Base-by-base conservation (phyloP, 805 yeast genomes). In the Pichia phayaonensis region DNA sequence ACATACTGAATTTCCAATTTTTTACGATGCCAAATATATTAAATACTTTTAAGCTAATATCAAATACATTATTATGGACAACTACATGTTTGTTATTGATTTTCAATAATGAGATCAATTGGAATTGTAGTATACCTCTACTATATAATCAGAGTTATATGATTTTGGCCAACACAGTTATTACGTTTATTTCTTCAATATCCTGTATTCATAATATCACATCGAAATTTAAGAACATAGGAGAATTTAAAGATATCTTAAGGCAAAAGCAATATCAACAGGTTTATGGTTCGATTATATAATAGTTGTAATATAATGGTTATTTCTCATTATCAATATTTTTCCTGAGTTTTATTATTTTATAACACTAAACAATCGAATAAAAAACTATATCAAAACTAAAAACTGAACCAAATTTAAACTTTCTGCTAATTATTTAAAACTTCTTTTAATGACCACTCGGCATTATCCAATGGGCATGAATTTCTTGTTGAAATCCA, bases 401-500 rank as follows among this genome's bases (percentile, higher is more conserved):
- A 31, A 31, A 31, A 31, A 26, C n/a, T 10, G 18, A 36, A n/a
- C 22, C 22, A 36, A 36, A 36, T 36, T 16, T 36, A 8, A 36
- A n/a, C 40, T 6, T 13, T 4, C 8, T 20, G 3, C 45, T 29
- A 60, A 51, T 56, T 59, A 34, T 60, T 57, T 43, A 62, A 45
- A 16, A 64, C 59, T 50, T 64, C 65, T 43, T 65, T 65, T 45
- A 65, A 54, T 23, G 60, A 57, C 98, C 99, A 92, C 50, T 87
- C 95, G 60, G 86, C 83, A 69, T 86, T 90, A 71, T 92, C 98
- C 65, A 94, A 75, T 1, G 99, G 99, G 75, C 99, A 94, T 22
- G 90, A 96, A 54, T 90, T 88, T 71, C 99, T 83, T 16, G 96
- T 87, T 67, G 85, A 85, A 58, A 92, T 79, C 99, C 99, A 94